Evolutionary conservation across 345 rosid species (phyloP), one percentile per base, ranked within the genome.

Genomic region (Psidium guajava): DNA sequence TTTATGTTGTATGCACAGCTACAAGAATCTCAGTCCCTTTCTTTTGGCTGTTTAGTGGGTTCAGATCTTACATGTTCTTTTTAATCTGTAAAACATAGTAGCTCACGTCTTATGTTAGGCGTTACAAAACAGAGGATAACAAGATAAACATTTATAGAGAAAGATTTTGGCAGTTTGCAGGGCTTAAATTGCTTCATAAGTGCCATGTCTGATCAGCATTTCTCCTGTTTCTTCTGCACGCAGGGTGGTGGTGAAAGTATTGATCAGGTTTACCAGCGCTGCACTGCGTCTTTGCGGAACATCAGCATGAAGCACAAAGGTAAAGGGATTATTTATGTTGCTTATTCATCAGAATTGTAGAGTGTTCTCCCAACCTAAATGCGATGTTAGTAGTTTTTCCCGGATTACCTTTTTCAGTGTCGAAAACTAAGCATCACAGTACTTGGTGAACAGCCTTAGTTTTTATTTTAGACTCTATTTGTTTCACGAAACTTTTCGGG

Each of bases 161-260:
- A 1, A 15, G 42, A 18, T 28, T 64, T 64, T 64, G 75, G 75
- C 42, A 28, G 75, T 64, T 42, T 28, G 42, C 42, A 64, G 2
- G 22, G 75, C 28, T 28, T 16, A 64, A 64, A 16, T 64, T 28
- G 22, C 5, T 28, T 64, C 75, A 64, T 16, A 28, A 64, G 11
- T 64, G 75, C 22, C 14, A 15, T 15, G 75, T 16, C 20, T 64
- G 32, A 64, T 59, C 42, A 28, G 75, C 3, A 11, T 52, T 75
- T 75, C 49, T 64, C 81, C 80, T 61, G 83, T 82, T 55, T 28
- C 59, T 83, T 85, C 12, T 69, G 57, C 83, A 64, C 88, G 52
- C 88, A 95, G 99, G 99, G 99, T 84, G 99, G 99, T 88, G 98
- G 98, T 89, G 99, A 97, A 92, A 95, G 98, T 89, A 89, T 93